Base-by-base conservation (phyloP, 805 yeast genomes). In the Komagataella kurtzmanii region DNA sequence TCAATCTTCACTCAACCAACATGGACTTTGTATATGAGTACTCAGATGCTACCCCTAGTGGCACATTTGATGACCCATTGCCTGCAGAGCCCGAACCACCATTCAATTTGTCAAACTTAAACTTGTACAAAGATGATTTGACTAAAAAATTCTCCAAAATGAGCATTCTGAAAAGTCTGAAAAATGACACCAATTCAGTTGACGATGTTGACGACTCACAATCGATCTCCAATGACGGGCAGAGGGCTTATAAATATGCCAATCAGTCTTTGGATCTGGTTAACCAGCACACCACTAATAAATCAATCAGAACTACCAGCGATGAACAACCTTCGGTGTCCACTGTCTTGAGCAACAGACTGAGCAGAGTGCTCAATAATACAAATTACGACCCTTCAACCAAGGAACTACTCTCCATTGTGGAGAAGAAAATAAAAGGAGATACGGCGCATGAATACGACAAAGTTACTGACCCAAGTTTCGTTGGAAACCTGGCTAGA, bases 401-500 rank as follows among this genome's bases (percentile, higher is more conserved):
- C 17, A 58, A 65, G 47, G 62, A 64, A 17, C 69, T 62, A 46
- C 56, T 59, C 54, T 48, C 51, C 54, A 61, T 60, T 10, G 54
- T 62, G 30, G 67, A 62, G 53, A 52, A 53, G 48, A 59, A 59
- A 53, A 60, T 63, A 53, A 56, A 72, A 44, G 61, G 60, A 5
- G 18, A 50, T 21, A 30, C 49, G 8, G 54, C 51, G 12, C 43
- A 55, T 8, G 58, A 56, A 49, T 60, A 66, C n/a, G 59, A 59
- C 8, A 61, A 65, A 17, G 57, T 77, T 47, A 70, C 77, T 3
- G 75, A 72, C 47, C 71, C 80, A 0, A 74, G 73, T 5, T 57
- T 80, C 24, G 60, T 73, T 12, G 91, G 91, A 0, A 74, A 81
- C 2, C 68, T 82, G 43, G 68, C 81, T 1, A 71, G 95, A 56